Evolutionary conservation across 768 basidiomycete species (phyloP).

Genomic region (Rhizopogon rudus): DNA sequence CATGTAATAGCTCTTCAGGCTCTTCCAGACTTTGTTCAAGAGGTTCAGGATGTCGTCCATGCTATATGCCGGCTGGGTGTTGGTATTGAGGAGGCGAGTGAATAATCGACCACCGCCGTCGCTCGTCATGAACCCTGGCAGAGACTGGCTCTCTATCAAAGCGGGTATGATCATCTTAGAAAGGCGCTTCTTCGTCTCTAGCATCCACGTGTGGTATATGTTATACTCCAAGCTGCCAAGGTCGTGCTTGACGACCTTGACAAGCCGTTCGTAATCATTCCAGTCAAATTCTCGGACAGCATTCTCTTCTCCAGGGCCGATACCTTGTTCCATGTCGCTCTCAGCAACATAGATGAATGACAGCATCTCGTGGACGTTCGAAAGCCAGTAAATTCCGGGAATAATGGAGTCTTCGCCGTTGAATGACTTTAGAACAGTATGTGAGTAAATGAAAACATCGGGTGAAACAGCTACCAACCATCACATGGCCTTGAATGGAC

Average conservation of each 20-base stretch:
- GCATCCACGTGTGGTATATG: slow-evolving; percentile 99
- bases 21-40: slow-evolving; percentile 97
- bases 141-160: slow-evolving; percentile 92
- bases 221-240: slow-evolving; percentile 98
- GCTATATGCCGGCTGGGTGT: slow-evolving; percentile 83
- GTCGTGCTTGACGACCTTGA: slow-evolving; percentile 98
- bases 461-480: slow-evolving; percentile 76
- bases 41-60: slow-evolving; percentile 99
- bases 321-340: slow-evolving; percentile 96
- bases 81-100: slow-evolving; percentile 85
- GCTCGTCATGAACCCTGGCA: slow-evolving; percentile 95
- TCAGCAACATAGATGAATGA: slow-evolving; percentile 99
- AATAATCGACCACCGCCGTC: slow-evolving; percentile 93
- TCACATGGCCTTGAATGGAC: slow-evolving; percentile 93
- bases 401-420: slow-evolving; percentile 91
- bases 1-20: slow-evolving; percentile 97
- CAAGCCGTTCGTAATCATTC: slow-evolving; percentile 94
- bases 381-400: slow-evolving; percentile 99
- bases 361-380: slow-evolving; percentile 98
- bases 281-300: slow-evolving; percentile 91
- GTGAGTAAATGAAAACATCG: neutral
- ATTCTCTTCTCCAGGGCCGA: slow-evolving; percentile 93
- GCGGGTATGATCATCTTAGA: slow-evolving; percentile 99
- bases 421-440: slow-evolving; percentile 56
- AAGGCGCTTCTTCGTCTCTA: slow-evolving; percentile 93